Base-by-base conservation (phyloP, 2,329 filamentous ascomycete species). In the Emmonsiellopsis sp. region DNA sequence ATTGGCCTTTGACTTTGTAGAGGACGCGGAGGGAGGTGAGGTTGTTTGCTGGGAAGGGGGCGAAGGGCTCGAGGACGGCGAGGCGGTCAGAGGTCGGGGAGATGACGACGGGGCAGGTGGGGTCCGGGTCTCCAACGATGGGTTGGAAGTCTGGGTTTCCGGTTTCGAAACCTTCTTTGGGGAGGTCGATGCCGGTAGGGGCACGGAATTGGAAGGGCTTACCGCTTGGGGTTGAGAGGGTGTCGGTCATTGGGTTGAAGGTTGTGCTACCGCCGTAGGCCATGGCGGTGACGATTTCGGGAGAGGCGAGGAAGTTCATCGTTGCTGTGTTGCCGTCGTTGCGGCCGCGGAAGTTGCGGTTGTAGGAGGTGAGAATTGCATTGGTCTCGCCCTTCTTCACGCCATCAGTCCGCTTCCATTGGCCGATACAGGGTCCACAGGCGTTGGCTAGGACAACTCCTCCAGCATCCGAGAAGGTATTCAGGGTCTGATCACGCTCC, bases 271-370 rank as follows among this genome's bases (percentile, higher is more conserved):
- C 93, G 42, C 91, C 86, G 72, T 95, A 98, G 10, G 88, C 82
- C 84, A 98, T 92, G 49, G 93, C 93, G 4, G 93, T 97, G 57
- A 98, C 93, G 54, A 98, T 83, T 72, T 98, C 93, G 6, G 93
- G 93, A 0, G 91, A 96, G 8, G 93, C 92, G 51, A 98, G 81
- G 75, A 98, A 98, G 78, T 97, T 98, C 91, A 97, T 96, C 7
- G 93, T 98, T 42, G 86, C 85, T 21, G 88, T 85, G 76, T 98
- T 98, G 57, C 93, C 93, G 66, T 98, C 93, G 69, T 98, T 98
- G 60, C 93, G 87, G 56, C 89, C 92, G 49, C 88, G 88, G 78
- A 98, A 98, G 75, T 98, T 98, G 56, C 93, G 88, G 79, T 98
- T 98, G 77, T 96, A 98, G 0, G 91, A 96, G 8, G 90, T 92